Conservation (phyloP, 192 early-diverging fungal species). For the Spizellomyces sp. region DNA sequence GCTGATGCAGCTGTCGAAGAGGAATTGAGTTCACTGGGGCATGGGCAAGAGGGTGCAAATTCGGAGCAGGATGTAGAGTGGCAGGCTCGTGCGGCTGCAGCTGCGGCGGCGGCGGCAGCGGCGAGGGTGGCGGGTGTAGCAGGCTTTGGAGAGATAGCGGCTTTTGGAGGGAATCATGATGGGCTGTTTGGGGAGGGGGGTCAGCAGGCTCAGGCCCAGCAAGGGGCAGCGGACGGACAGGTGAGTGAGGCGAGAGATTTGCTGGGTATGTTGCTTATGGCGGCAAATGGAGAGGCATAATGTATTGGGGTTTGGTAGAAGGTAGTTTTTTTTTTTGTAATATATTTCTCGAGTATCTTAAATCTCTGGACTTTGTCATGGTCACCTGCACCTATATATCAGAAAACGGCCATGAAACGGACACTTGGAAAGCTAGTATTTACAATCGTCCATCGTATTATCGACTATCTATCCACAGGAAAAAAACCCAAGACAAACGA, state of each 20-base stretch:
- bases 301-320: not conserved
- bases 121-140: not conserved
- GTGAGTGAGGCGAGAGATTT: conserved; percentile 9
- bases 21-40: not conserved
- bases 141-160: not conserved
- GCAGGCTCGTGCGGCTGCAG: conserved; percentile 7
- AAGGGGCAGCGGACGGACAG: conserved; percentile 1
- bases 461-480: too few species aligned
- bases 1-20: conserved; percentile 2
- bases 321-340: too few species aligned
- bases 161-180: not conserved
- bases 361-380: too few species aligned
- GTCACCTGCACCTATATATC: too few species aligned
- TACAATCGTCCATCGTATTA: too few species aligned
- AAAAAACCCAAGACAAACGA: too few species aligned
- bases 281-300: conserved; percentile 17
- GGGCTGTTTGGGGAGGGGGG: too few species aligned
- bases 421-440: too few species aligned
- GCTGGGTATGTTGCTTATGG: conserved; percentile 20
- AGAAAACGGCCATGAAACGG: too few species aligned
- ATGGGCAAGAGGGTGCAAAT: not conserved
- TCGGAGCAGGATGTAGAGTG: conserved; percentile 1
- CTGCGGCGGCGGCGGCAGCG: not conserved
- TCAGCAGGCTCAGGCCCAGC: not conserved
- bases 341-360: too few species aligned